Conservation (phyloP, 768 basidiomycete genomes). For the Hysterangium stoloniferum region DNA sequence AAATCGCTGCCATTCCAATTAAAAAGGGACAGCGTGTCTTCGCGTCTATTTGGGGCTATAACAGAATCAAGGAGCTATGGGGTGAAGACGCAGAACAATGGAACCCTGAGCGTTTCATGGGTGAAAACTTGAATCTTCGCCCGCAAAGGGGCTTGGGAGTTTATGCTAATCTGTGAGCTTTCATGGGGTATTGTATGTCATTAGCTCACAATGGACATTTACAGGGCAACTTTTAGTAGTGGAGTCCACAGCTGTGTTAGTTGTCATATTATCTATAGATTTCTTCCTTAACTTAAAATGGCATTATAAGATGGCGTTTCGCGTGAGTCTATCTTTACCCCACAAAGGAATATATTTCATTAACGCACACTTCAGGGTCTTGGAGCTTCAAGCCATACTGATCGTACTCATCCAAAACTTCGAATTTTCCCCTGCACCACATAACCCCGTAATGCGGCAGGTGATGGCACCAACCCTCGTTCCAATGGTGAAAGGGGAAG, state of each 20-base stretch:
- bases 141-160: background rate
- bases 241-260: slow-evolving; percentile 5
- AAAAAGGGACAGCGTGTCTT: slow-evolving; percentile 43
- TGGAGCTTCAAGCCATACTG: slow-evolving; percentile 29
- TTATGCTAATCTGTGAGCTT: slow-evolving; percentile 1
- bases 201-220: background rate
- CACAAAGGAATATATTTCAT: background rate
- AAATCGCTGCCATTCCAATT: slow-evolving; percentile 30
- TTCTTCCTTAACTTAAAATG: background rate
- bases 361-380: slow-evolving; percentile 14
- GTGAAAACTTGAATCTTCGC: background rate
- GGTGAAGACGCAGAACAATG: slow-evolving; percentile 41
- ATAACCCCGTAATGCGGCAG: background rate
- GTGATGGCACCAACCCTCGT: background rate
- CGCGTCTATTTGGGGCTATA: slow-evolving; percentile 39
- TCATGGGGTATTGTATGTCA: background rate
- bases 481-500: slow-evolving; percentile 19
- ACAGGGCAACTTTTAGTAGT: slow-evolving; percentile 6
- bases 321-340: slow-evolving; percentile 4
- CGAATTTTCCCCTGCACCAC: slow-evolving; percentile 24
- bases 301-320: slow-evolving; percentile 9
- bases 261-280: background rate
- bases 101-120: slow-evolving; percentile 40
- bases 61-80: slow-evolving; percentile 44
- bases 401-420: slow-evolving; percentile 31